phyloP scores from a whole-genome alignment of 345 rosid genomes.

The Camelina hispida region DNA sequence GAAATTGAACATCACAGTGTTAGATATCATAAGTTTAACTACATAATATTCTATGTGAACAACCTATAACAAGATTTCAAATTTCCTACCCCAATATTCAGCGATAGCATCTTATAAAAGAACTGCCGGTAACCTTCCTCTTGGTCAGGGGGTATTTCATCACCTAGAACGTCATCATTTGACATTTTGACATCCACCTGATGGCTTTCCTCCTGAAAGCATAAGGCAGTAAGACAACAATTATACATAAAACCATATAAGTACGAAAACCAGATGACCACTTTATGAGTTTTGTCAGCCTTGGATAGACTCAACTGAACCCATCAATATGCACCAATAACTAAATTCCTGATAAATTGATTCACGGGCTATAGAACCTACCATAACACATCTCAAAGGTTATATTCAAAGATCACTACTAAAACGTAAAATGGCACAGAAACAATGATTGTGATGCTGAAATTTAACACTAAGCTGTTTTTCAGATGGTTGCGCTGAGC shows the following conservation, averaged over 20 bases:
- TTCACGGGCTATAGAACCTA: constrained; percentile 7
- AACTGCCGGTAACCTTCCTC: constrained; percentile 57
- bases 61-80: constrained; percentile 22
- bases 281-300: constrained; percentile 11
- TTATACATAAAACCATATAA: constrained; percentile 10
- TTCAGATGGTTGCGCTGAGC: constrained; percentile 9
- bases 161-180: constrained; percentile 95
- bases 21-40: constrained; percentile 8
- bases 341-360: constrained; percentile 11
- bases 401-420: constrained; percentile 14
- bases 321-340: constrained; percentile 8
- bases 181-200: constrained; percentile 67
- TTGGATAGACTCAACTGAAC: constrained; percentile 7
- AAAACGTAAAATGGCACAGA: constrained; percentile 10
- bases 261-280: constrained; percentile 19
- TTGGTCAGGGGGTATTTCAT: constrained; percentile 92
- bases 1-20: constrained; percentile 16
- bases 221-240: constrained; percentile 16
- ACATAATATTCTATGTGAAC: constrained; percentile 17
- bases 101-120: constrained; percentile 73
- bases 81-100: constrained; percentile 64
- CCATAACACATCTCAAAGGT: constrained; percentile 18
- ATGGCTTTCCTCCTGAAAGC: constrained; percentile 70
- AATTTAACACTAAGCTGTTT: not conserved
- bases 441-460: constrained; percentile 9